Conservation (phyloP, 1,284 basidiomycete species). For the Chiua sp. region DNA sequence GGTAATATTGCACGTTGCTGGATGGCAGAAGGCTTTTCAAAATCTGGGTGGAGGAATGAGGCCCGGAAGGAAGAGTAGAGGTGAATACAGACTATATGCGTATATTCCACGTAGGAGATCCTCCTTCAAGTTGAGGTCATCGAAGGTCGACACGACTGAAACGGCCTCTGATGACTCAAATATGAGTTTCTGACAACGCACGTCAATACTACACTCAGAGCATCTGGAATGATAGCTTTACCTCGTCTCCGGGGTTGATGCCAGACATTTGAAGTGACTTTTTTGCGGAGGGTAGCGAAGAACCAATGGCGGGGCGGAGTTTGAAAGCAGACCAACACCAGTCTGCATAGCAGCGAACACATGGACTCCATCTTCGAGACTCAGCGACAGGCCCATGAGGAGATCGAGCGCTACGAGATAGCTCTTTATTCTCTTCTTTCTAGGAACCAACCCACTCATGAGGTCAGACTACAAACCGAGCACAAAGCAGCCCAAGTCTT, state of each 20-base stretch:
- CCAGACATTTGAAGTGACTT: conserved; percentile 69
- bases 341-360: conserved; percentile 6
- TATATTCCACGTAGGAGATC: conserved; percentile 97
- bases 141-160: conserved; percentile 85
- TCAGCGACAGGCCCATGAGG: conserved; percentile 94
- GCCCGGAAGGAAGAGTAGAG: neutral
- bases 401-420: conserved; percentile 88
- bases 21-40: conserved; percentile 99
- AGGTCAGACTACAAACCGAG: conserved; percentile 76
- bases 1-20: conserved; percentile 98
- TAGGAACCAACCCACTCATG: conserved; percentile 63
- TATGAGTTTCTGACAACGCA: conserved; percentile 76
- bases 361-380: conserved; percentile 96
- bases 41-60: conserved; percentile 62
- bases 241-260: conserved; percentile 80
- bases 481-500: conserved; percentile 90
- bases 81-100: conserved; percentile 85
- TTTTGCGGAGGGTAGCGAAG: conserved; percentile 36
- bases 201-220: conserved; percentile 8
- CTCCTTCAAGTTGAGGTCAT: conserved; percentile 94
- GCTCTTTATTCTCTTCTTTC: conserved; percentile 76
- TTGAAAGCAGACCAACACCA: conserved; percentile 42
- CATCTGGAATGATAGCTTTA: conserved; percentile 31
- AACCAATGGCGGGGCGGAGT: conserved; percentile 54
- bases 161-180: conserved; percentile 99